phyloP scores from a whole-genome alignment of 2,329 filamentous ascomycete species.

The Arachnomyces sp. region DNA sequence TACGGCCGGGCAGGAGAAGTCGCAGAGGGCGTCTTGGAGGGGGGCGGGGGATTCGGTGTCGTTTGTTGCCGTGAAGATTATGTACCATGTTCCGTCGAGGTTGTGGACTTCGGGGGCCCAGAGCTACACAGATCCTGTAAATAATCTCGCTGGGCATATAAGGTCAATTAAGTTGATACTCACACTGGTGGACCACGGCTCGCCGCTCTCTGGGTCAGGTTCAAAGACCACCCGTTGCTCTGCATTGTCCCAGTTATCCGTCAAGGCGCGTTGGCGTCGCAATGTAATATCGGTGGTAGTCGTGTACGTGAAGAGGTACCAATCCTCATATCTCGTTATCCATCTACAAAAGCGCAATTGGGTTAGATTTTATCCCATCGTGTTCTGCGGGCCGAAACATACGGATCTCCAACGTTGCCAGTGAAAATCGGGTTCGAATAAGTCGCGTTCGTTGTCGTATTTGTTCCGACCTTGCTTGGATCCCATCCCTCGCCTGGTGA shows the following conservation, averaged over 20 bases:
- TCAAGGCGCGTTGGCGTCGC: conserved; percentile 28
- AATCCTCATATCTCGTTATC: conserved; percentile 31
- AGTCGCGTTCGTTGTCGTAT: conserved; percentile 23
- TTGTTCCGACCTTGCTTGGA: conserved; percentile 8
- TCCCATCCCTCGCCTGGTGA: no score
- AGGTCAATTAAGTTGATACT: neutral
- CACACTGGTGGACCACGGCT: conserved; percentile 29
- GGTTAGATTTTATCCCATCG: neutral
- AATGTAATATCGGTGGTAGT: conserved; percentile 35
- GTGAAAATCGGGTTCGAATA: conserved; percentile 36
- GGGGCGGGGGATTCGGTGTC: conserved; percentile 38
- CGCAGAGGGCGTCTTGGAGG: conserved; percentile 41
- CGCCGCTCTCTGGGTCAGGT: conserved; percentile 22
- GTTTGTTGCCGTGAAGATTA: conserved; percentile 47
- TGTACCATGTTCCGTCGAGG: conserved; percentile 41
- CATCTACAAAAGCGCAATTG: conserved; percentile 15
- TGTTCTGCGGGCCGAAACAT: neutral
- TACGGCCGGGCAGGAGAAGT: conserved; percentile 42
- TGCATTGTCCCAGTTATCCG: conserved; percentile 34
- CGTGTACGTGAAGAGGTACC: conserved; percentile 35
- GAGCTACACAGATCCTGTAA: conserved; percentile 40
- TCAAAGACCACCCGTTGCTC: conserved; percentile 31
- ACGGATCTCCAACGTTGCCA: conserved; percentile 31
- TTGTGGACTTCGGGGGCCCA: conserved; percentile 46
- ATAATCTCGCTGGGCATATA: conserved; percentile 15